Percentiles rank a stretch among this genome's conserved stretches.
Evolutionary conservation across 371 early-diverging fungal genomes (phyloP).

Genomic region (Capillidium heterosporum): DNA sequence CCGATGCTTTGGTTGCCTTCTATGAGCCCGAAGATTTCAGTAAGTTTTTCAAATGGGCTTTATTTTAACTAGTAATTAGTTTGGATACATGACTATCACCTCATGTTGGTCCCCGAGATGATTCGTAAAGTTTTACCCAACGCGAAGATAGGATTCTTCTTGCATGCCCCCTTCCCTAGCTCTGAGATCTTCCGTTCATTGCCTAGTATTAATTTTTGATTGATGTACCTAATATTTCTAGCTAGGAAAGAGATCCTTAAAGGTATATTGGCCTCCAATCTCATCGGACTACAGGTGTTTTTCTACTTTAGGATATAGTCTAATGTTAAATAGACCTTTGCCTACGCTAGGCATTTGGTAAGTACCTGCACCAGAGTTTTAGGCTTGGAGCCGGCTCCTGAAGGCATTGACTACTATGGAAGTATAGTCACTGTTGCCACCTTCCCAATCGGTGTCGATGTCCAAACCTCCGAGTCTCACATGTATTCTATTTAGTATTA

Average conservation of each 20-base stretch:
- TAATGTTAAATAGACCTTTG: constrained; percentile 47
- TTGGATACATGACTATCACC: constrained; percentile 98
- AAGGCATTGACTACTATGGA: constrained; percentile 59
- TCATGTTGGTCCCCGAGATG: constrained; percentile 75
- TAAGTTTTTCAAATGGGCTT: constrained; percentile 16
- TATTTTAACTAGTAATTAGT: constrained; percentile 20
- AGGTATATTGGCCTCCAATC: constrained; percentile 83
- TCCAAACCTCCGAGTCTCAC: constrained; percentile 22
- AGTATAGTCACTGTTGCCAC: constrained; percentile 64
- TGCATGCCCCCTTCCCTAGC: constrained; percentile 94
- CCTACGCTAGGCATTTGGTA: constrained; percentile 90
- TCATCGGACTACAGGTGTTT: constrained; percentile 78
- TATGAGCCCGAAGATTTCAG: constrained; percentile 73
- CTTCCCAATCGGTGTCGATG: constrained; percentile 96
- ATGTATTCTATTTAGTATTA: constrained; percentile 6
- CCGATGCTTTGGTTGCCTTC: constrained; percentile 48
- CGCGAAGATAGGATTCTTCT: constrained; percentile 84
- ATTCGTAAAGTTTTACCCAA: constrained; percentile 55
- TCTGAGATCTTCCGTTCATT: constrained; percentile 86
- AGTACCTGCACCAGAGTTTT: constrained; percentile 81
- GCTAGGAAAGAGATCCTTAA: constrained; percentile 79
- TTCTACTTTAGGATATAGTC: neutral
- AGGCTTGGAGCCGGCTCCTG: constrained; percentile 68
- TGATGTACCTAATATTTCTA: constrained; percentile 9
- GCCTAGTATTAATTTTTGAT: constrained; percentile 38